Evolutionary conservation across 2,329 filamentous ascomycete genomes (phyloP).

Genomic region (Cercospora brassicicola): DNA sequence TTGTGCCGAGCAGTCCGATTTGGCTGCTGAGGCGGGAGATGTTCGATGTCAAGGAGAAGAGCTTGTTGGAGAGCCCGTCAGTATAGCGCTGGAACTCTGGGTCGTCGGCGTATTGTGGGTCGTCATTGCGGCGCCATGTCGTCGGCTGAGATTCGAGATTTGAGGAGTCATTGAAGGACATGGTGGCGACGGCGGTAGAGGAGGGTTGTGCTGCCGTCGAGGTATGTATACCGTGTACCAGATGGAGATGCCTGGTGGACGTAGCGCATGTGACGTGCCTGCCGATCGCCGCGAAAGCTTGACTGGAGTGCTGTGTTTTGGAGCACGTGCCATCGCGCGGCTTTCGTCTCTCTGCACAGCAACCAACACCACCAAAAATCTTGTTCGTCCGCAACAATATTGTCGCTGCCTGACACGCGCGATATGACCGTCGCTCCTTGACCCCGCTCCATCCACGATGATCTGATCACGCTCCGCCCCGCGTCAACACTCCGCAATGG

Average conservation of each 20-base stretch:
- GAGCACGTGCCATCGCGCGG: slow-evolving; percentile 4
- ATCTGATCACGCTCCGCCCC: neutral
- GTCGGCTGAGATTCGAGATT: slow-evolving; percentile 78
- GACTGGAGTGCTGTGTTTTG: neutral
- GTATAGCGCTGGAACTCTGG: slow-evolving; percentile 86
- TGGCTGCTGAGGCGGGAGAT: slow-evolving; percentile 83
- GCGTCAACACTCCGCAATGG: neutral
- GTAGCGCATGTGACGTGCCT: slow-evolving; percentile 16
- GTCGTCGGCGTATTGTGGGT: slow-evolving; percentile 80
- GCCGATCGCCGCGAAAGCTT: slow-evolving; percentile 6
- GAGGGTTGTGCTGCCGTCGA: neutral
- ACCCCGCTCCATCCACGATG: neutral
- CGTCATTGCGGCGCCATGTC: slow-evolving; percentile 65
- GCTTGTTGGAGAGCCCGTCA: slow-evolving; percentile 77
- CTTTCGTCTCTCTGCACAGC: slow-evolving; percentile 3
- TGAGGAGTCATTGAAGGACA: slow-evolving; percentile 90
- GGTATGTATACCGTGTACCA: neutral
- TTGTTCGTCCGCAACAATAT: neutral
- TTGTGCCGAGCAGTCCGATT: slow-evolving; percentile 81
- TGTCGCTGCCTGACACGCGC: neutral
- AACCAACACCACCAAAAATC: neutral
- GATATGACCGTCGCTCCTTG: neutral
- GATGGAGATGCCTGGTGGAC: slow-evolving; percentile 1
- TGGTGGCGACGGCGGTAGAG: slow-evolving; percentile 42
- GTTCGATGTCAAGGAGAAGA: slow-evolving; percentile 86